Evolutionary conservation across 345 rosid genomes (phyloP).

Genomic region (Gossypium ekmanianum): DNA sequence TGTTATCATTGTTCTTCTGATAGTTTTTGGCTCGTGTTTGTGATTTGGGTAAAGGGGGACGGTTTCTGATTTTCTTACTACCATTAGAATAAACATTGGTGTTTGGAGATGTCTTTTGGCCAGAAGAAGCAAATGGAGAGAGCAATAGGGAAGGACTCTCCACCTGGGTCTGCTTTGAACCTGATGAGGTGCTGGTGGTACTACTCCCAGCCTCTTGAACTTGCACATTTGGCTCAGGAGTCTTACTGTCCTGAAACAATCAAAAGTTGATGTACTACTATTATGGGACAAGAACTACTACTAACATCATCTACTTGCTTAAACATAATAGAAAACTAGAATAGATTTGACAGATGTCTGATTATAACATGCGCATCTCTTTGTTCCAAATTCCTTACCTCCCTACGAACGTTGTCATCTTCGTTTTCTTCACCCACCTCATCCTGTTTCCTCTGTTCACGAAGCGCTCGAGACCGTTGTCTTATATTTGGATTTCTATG

Average conservation of each 20-base stretch:
- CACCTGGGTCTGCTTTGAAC: conserved; percentile 21
- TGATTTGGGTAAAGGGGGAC: conserved; percentile 38
- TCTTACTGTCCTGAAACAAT: conserved; percentile 30
- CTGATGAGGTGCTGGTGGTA: conserved; percentile 31
- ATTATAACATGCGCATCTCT: neutral
- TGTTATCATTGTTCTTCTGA: conserved; percentile 15
- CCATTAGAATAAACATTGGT: conserved; percentile 17
- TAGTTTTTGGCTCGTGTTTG: conserved; percentile 21
- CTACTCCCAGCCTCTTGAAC: conserved; percentile 36
- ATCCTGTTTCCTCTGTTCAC: conserved; percentile 32
- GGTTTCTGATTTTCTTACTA: conserved; percentile 23
- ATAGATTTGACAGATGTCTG: neutral
- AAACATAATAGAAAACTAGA: neutral
- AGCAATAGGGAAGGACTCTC: conserved; percentile 19
- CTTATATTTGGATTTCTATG: conserved; percentile 33
- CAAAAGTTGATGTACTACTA: neutral
- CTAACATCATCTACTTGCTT: neutral
- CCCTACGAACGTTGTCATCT: conserved; percentile 18
- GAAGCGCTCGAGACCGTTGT: conserved; percentile 34
- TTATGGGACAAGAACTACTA: conserved; percentile 2
- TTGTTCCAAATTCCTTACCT: conserved; percentile 31
- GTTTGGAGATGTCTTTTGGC: conserved; percentile 23
- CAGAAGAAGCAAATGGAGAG: conserved; percentile 23
- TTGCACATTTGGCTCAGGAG: neutral
- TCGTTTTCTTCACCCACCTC: conserved; percentile 19